Base-by-base conservation (phyloP, 495 filamentous ascomycete genomes). In the Chaetomium fimeti region DNA sequence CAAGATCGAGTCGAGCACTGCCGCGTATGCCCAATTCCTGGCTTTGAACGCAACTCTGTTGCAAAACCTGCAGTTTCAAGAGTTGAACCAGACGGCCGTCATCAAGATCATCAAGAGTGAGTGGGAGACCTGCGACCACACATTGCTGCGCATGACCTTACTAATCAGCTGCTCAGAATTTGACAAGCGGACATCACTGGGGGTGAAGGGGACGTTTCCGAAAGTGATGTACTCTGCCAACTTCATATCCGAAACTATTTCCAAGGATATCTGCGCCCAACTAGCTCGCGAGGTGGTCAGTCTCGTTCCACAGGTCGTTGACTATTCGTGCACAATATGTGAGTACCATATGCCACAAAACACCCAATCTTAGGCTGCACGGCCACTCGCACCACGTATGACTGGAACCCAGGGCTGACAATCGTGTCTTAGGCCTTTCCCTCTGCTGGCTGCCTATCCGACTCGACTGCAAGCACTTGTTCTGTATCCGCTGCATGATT, bases 101-200 rank as follows among this genome's bases (percentile, higher is more conserved):
- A 78, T 72, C 22, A 92, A 92, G 74, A 92, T 92, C 29, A 77
- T 92, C 67, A 92, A 92, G 74, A 92, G 88, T 88, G 72, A 67
- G 81, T 72, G 18, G 11, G 15, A 7, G 15, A 38, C 29, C 24
- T 61, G 38, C 36, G 6, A 25, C 15, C 3, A 12, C 8, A 16
- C 36, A 5, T 16, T 15, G 2, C 43, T 60, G 51, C 22, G 43
- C 12, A 29, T 24, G 28, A 11, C 38, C 2, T 11, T n/a, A 51
- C 51, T 64, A 48, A 57, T 51, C 38, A 27, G 27, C 42, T 43
- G 29, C n/a, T 6, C 25, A 90, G 88, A 92, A 78, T 92, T 92
- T 71, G 88, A 91, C 74, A 92, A 92, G 73, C 83, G 86, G 52
- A 92, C 89, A 5, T 82, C 85, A 3, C 77, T 92, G 40, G 83